Evolutionary conservation across 1,284 basidiomycete species (phyloP).

Genomic region (Apiotrichum gracile): DNA sequence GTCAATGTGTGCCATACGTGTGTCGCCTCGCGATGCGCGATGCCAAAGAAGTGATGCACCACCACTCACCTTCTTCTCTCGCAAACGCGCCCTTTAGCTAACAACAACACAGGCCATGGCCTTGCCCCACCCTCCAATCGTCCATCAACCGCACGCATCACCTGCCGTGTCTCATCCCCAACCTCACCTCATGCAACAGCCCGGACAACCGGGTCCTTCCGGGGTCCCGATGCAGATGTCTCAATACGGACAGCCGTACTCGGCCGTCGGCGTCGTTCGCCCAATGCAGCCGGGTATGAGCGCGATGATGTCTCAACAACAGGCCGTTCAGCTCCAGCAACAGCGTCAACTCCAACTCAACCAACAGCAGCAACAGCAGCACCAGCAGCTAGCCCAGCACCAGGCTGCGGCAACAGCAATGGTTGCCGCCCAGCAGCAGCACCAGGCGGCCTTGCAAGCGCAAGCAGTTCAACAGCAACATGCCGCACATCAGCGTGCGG

Average conservation of each 20-base stretch:
- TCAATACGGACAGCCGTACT: constrained; percentile 18
- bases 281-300: constrained; percentile 13
- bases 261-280: constrained; percentile 13
- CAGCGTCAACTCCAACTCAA: constrained; percentile 16
- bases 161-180: constrained; percentile 22
- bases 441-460: neutral
- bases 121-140: constrained; percentile 38
- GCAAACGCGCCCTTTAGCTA: neutral
- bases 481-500: constrained; percentile 1
- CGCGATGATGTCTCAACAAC: constrained; percentile 16
- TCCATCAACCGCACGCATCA: constrained; percentile 22
- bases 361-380: constrained; percentile 16
- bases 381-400: constrained; percentile 15
- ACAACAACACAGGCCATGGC: constrained; percentile 35
- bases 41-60: neutral
- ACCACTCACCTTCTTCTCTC: neutral
- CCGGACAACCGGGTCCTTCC: constrained; percentile 25
- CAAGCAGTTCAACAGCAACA: constrained; percentile 2
- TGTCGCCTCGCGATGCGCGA: neutral
- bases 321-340: constrained; percentile 15
- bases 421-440: constrained; percentile 18
- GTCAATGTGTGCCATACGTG: too few species aligned
- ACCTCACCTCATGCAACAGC: constrained; percentile 26
- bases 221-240: constrained; percentile 21
- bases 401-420: constrained; percentile 13